Base-by-base conservation (phyloP, 2,329 filamentous ascomycete species). In the Colletotrichum theobromicola region DNA sequence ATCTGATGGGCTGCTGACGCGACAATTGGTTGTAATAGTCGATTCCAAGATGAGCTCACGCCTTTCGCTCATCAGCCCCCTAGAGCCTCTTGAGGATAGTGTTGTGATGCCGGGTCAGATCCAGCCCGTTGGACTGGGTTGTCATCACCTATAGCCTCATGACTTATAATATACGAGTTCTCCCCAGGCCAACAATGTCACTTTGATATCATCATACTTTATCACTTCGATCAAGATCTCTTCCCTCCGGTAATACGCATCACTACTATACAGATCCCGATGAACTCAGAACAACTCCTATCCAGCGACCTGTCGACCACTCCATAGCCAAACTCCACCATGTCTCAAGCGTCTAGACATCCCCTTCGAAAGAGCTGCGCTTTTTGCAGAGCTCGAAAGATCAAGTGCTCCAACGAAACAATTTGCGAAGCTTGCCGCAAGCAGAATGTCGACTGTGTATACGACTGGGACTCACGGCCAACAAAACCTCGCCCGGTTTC, bases 371-470 rank as follows among this genome's bases (percentile, higher is more conserved):
- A 81, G 30, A 84, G 82, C 2, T 84, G 82, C 76, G 79, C 81
- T 67, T 84, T 84, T 67, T 84, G 82, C 76, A 80, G 82, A n/a
- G 82, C 82, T 30, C 79, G 82, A 18, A 84, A 84, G 77, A 84
- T 84, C 77, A 84, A 83, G 67, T 84, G 82, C 74, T 83, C 81
- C 67, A 84, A 84, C 76, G 82, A 83, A 60, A 80, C 80, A 32
- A 84, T 84, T 46, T 84, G 82, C 78, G 81, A 84, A 70, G 82
- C 82, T 30, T 84, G 82, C 60, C 81, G 82, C 53, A 79, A 81
- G 50, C 82, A 84, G 68, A 82, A 81, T 12, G 81, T 80, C 62
- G 82, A 84, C 76, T 84, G 82, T 76, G 84, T 84, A 76, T 84
- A 84, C 78, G 82, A 84, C 76, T 83, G 83, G 70, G 82, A 84